phyloP scores from a whole-genome alignment of 1,284 basidiomycete species.

The Blastosporella zonata region DNA sequence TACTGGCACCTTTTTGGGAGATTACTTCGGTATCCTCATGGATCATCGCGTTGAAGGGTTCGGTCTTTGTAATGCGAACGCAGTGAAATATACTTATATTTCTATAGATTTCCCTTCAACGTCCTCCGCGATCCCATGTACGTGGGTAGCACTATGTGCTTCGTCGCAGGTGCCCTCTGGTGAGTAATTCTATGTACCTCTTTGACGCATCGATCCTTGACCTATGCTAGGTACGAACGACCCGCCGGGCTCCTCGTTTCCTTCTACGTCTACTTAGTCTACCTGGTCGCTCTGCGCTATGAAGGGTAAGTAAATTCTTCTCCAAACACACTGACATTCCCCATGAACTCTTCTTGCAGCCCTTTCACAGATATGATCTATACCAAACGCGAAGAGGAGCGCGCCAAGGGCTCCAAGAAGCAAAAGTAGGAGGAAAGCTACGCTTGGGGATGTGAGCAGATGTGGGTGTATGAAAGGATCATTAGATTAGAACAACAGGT shows the following conservation, averaged over 20 bases:
- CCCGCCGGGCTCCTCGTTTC: constrained; percentile 79
- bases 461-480: too few relatives aligned
- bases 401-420: constrained; percentile 36
- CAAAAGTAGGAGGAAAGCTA: too few relatives aligned
- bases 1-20: constrained; percentile 93
- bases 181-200: constrained; percentile 32
- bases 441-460: too few relatives aligned
- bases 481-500: too few relatives aligned
- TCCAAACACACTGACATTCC: not conserved
- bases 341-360: constrained; percentile 33
- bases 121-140: constrained; percentile 95
- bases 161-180: constrained; percentile 83
- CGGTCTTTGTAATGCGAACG: constrained; percentile 7
- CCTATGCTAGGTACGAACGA: constrained; percentile 64
- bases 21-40: constrained; percentile 99
- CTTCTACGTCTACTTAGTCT: constrained; percentile 78
- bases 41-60: constrained; percentile 74
- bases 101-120: constrained; percentile 85
- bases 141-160: constrained; percentile 86
- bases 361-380: constrained; percentile 86
- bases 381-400: constrained; percentile 50
- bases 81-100: not conserved
- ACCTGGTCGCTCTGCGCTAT: constrained; percentile 77
- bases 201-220: not conserved
- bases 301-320: constrained; percentile 64